These are phyloP conservation scores for Raphanus raphanistrum DNA, from an alignment of 345 rosid species.

Conservation along the genomic window DNA sequence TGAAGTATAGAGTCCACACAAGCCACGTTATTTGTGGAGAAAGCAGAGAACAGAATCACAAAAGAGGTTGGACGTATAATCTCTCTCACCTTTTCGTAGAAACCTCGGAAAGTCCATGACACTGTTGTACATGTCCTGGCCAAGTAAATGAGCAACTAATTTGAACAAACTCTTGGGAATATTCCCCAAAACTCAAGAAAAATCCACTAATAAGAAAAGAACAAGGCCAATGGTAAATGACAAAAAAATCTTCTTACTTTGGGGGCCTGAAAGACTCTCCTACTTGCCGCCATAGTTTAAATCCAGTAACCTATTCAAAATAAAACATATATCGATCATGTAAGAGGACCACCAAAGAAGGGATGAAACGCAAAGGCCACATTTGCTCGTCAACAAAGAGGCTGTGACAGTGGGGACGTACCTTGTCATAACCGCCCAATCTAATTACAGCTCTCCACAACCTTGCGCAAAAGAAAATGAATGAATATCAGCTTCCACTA, in stretches of 20 bases:
- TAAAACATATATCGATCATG: conserved; percentile 10
- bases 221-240: conserved; percentile 1
- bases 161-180: conserved; percentile 13
- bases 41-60: background rate
- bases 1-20: conserved; percentile 3
- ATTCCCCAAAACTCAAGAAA: conserved; percentile 6
- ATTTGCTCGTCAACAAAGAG: conserved; percentile 6
- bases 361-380: background rate
- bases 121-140: conserved; percentile 94
- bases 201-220: conserved; percentile 18
- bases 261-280: conserved; percentile 97
- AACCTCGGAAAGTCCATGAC: conserved; percentile 95
- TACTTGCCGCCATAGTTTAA: conserved; percentile 90
- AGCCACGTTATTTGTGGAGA: conserved; percentile 5
- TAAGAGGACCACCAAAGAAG: background rate
- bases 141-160: conserved; percentile 19
- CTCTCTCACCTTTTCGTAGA: conserved; percentile 78
- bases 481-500: conserved; percentile 23
- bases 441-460: conserved; percentile 85
- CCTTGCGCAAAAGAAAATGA: conserved; percentile 42
- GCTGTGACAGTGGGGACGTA: conserved; percentile 39
- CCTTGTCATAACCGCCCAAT: conserved; percentile 94
- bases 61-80: conserved; percentile 6
- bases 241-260: conserved; percentile 60
- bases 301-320: conserved; percentile 68